Evolutionary conservation across 1,284 basidiomycete genomes (phyloP).

Genomic region (Tremellales sp.): DNA sequence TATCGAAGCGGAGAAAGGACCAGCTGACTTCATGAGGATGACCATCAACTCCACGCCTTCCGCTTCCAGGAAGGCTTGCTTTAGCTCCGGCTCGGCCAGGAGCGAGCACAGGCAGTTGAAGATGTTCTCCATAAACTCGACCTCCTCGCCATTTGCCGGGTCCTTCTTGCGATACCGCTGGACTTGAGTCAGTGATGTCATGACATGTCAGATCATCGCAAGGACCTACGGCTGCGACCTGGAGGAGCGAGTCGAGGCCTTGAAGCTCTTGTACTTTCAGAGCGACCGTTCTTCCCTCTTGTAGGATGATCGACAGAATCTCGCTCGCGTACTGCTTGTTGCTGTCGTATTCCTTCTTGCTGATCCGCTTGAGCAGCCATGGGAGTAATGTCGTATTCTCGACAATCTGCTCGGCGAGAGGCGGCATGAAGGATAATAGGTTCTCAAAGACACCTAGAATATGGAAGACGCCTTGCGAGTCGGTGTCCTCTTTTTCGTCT

Average conservation of each 20-base stretch:
- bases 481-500: constrained; percentile 71
- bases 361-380: constrained; percentile 79
- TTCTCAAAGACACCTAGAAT: constrained; percentile 94
- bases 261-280: constrained; percentile 62
- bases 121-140: constrained; percentile 95
- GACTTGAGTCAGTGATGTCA: not conserved
- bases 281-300: constrained; percentile 64
- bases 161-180: constrained; percentile 82
- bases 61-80: constrained; percentile 74
- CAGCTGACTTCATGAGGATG: constrained; percentile 81
- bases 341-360: constrained; percentile 67
- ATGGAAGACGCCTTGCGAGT: constrained; percentile 85
- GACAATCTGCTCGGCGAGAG: constrained; percentile 65
- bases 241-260: constrained; percentile 74
- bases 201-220: too few relatives aligned
- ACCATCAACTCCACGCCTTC: constrained; percentile 97
- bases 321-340: constrained; percentile 85
- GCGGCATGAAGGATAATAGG: constrained; percentile 75
- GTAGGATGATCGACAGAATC: constrained; percentile 81
- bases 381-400: constrained; percentile 67
- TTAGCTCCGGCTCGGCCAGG: constrained; percentile 68
- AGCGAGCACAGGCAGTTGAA: constrained; percentile 86
- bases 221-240: constrained; percentile 69
- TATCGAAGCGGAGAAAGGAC: constrained; percentile 5
- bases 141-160: constrained; percentile 79